Base-by-base conservation (phyloP, 768 basidiomycete species). In the Tulasnella sp. region DNA sequence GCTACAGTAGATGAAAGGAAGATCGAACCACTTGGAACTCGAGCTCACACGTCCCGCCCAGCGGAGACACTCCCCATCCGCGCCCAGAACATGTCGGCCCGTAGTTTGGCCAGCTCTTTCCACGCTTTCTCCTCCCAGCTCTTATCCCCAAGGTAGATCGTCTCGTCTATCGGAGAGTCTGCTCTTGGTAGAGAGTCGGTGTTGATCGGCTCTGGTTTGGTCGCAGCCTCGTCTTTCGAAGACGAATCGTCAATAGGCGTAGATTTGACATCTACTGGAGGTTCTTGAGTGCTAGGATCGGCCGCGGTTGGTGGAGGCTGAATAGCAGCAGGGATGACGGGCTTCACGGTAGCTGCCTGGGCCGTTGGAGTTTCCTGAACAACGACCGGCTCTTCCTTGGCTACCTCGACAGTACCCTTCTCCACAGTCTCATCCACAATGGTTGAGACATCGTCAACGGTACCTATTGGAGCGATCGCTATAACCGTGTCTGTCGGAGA, bases 71-170 rank as follows among this genome's bases (percentile, higher is more conserved):
- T 52, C n/a, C 89, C 89, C 49, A 89, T 70, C 55, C 90, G 73
- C 21, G 88, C 85, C 84, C 82, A 91, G 68, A 87, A 92, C 86
- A 92, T 85, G 44, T 86, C 83, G 68, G 91, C 87, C 60, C 81
- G 79, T 63, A 92, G 68, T 45, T 75, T 75, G 17, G 81, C 75
- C 19, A 92, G 68, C 71, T 89, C 85, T 66, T 83, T 84, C 87
- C 88, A 92, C 19, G 85, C 82, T 52, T 82, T 76, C 68, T 91
- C 89, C 69, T 91, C 89, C 89, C 90, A 91, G 3, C 83, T 86
- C 27, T 76, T 71, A 48, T 85, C 80, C 12, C 81, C 78, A 25
- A 87, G 75, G 60, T 78, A 30, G 2, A 27, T 58, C 2, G 41
- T 43, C 25, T 42, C 48, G 24, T 61, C 60, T 19, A 29, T 34